Base-by-base conservation (phyloP, 192 early-diverging fungal species). In the Gryganskiella cystojenkinii region DNA sequence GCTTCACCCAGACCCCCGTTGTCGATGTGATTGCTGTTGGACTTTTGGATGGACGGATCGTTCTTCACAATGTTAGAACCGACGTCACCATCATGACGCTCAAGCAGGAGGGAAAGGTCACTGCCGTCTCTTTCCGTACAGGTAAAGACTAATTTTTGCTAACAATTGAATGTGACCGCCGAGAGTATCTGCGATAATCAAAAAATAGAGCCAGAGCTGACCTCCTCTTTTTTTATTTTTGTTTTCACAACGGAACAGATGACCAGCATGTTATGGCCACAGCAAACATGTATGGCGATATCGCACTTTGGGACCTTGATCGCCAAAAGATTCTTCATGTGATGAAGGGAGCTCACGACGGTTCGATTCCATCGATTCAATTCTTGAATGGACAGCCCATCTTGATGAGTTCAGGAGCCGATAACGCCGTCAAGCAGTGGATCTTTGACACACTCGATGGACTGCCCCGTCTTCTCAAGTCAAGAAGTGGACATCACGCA, bases 361-460 rank as follows among this genome's bases (percentile, higher is more conserved):
- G 90, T 13, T 67, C 81, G 0, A 87, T 99, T 19, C 85, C 92
- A 27, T 90, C 93, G 0, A 63, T 92, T 15, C 84, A 95, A 44
- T 99, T 96, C 79, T 82, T 98, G 63, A 83, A 81, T 37, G 92
- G 92, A 4, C 94, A 96, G 87, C 90, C 94, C 17, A 81, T 99
- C 52, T 80, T 98, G 54, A 72, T 99, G 28, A 95, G 94, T 7
- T 93, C 93, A 22, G 91, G 93, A 31, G 80, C 85, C 3, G 98
- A 99, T 81, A 99, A 99, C 67, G 83, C 96, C 27, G 86, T 99
- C 61, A 95, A 96, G 84, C 92, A 96, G 83, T 99, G 97, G 96
- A 88, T 97, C 35, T 99, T 98, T 84, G 97, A 99, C 69, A 86
- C 84, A 17, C 65, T 86, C 6, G 95, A 96, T 78, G 92, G 92